Conservation (phyloP, 2,329 filamentous ascomycete genomes). For the Trichophyton verrucosum region DNA sequence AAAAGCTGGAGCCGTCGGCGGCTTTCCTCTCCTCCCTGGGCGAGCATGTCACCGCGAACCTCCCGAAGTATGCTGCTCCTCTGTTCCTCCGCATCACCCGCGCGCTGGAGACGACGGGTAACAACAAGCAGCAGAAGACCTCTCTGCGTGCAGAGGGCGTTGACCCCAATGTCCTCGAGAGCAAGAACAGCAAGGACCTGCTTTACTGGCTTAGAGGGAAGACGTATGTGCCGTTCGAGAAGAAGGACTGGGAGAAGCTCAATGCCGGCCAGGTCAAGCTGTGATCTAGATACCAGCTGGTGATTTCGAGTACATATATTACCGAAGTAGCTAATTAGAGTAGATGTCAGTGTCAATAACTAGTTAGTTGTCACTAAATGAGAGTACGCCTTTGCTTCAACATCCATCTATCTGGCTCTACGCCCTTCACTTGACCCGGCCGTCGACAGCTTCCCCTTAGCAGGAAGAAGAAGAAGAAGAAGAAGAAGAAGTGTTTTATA, state of each 20-base stretch:
- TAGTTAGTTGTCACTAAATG: neutral
- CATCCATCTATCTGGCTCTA: neutral
- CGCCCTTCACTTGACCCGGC: neutral
- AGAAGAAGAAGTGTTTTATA: neutral
- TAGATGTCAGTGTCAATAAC: neutral
- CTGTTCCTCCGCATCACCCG: conserved; percentile 60
- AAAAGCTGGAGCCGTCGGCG: conserved; percentile 20
- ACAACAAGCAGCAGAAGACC: conserved; percentile 81
- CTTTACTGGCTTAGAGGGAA: conserved; percentile 57
- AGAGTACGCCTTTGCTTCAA: neutral
- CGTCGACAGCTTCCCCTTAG: neutral
- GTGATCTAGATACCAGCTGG: neutral
- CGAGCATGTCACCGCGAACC: conserved; percentile 40
- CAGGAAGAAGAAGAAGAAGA: neutral
- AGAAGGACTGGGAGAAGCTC: conserved; percentile 56
- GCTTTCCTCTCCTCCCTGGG: conserved; percentile 49
- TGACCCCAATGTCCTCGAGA: conserved; percentile 39
- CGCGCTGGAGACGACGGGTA: conserved; percentile 60
- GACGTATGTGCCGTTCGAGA: conserved; percentile 55
- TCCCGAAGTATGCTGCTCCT: conserved; percentile 66
- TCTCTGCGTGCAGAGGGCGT: conserved; percentile 60
- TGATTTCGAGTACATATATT: too few species aligned
- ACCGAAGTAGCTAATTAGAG: too few species aligned
- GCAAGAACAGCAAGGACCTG: conserved; percentile 36
- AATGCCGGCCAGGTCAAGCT: conserved; percentile 58